Conservation (phyloP, 257 asterid species). For the Solanum raphanifolium region DNA sequence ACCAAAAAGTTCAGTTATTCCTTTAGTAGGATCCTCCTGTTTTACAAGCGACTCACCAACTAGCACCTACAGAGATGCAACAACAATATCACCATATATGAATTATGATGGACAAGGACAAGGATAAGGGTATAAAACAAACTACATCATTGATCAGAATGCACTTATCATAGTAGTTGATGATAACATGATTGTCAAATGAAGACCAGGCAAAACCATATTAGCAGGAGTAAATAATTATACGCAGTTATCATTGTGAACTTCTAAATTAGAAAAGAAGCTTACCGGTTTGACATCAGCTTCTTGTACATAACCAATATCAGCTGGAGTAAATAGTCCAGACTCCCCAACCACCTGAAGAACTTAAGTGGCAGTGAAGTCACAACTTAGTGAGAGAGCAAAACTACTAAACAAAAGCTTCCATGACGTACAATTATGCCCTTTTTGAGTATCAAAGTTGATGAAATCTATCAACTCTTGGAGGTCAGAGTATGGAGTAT, state of each 20-base stretch:
- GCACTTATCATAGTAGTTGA: neutral
- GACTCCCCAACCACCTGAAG: constrained; percentile 84
- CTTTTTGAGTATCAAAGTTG: constrained; percentile 8
- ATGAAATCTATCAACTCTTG: too few relatives aligned
- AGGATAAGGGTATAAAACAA: neutral
- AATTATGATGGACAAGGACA: neutral
- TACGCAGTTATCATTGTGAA: neutral
- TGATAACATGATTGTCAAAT: neutral
- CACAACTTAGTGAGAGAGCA: neutral
- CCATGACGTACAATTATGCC: constrained; percentile 44
- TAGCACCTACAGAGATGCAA: constrained; percentile 44
- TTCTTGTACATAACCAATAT: constrained; percentile 78
- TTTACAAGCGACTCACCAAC: constrained; percentile 79
- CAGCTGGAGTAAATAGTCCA: constrained; percentile 82
- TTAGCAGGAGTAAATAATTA: neutral
- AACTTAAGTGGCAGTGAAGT: neutral
- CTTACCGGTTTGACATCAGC: constrained; percentile 78
- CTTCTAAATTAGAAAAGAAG: neutral
- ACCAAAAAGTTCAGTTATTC: constrained; percentile 61
- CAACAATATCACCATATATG: neutral
- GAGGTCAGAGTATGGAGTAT: too few relatives aligned
- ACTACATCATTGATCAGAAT: neutral
- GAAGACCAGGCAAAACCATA: neutral
- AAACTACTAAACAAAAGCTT: neutral
- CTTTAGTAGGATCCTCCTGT: constrained; percentile 54